Conservation (phyloP, 1,139 yeast genomes). For the Suzukiozyma palmioleophila region DNA sequence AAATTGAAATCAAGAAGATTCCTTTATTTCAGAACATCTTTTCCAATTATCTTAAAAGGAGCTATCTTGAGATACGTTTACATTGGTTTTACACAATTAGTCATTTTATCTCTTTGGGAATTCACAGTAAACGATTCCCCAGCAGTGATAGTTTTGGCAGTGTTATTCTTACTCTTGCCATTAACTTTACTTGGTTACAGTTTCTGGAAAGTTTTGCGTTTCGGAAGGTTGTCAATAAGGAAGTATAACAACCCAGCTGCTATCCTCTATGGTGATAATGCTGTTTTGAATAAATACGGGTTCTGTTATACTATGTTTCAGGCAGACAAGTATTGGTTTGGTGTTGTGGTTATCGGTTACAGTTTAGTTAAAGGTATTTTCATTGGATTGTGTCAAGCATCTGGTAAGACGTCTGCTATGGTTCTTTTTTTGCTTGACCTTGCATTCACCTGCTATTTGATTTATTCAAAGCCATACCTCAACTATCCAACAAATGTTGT, state of each 20-base stretch:
- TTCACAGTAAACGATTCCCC: constrained; percentile 67
- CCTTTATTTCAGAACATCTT: constrained; percentile 47
- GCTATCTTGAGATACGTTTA: constrained; percentile 63
- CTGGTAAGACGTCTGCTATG: constrained; percentile 67
- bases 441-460: constrained; percentile 53
- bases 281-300: constrained; percentile 64
- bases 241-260: constrained; percentile 73
- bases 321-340: constrained; percentile 75
- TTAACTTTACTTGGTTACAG: constrained; percentile 56
- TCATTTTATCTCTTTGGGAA: constrained; percentile 71
- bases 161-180: constrained; percentile 53
- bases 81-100: constrained; percentile 72
- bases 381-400: constrained; percentile 63
- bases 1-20: constrained; percentile 47
- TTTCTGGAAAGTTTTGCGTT: constrained; percentile 51
- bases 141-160: constrained; percentile 70
- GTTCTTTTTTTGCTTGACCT: constrained; percentile 64
- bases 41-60: constrained; percentile 59
- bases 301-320: constrained; percentile 80
- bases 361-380: constrained; percentile 57
- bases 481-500: constrained; percentile 69
- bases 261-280: constrained; percentile 63
- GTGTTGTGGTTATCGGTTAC: constrained; percentile 52
- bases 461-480: constrained; percentile 60
- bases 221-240: constrained; percentile 52